Base-by-base conservation (phyloP, 495 filamentous ascomycete species). In the Tirmania nivea region DNA sequence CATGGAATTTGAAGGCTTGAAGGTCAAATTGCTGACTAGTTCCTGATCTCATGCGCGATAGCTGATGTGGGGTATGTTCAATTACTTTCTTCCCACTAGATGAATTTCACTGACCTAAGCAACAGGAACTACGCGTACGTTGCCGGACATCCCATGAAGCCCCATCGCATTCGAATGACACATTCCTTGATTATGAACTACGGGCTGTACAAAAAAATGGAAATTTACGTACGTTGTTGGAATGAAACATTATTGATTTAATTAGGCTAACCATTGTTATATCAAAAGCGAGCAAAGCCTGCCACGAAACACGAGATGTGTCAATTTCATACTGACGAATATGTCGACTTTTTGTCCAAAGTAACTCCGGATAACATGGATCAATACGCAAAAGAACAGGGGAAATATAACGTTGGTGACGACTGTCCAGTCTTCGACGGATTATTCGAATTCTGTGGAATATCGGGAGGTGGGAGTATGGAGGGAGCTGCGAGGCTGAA, bases 301-400 rank as follows among this genome's bases (percentile, higher is more conserved):
- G 90, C 90, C 14, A 89, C 85, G 31, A 86, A 84, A 55, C 81
- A 83, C 58, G 90, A 99, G 65, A 99, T 99, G 90, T 95, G 90
- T 54, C 92, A 96, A 65, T 99, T 96, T 64, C 90, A 99, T 67
- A 95, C 90, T 8, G 90, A 99, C 66, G 90, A 99, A 68, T 99
- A 99, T 67, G 88, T 99, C 62, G 92, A 99, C 53, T 99, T 99
- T 67, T 71, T 99, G 17, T 64, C 62, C 25, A 65, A 65, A 59
- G 92, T 99, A 20, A 96, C 90, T 0, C 92, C 90, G 6, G 90
- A 96, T 66, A 99, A 99, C 62, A 99, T 99, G 92, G 90, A 99
- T 56, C 71, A 74, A 19, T 96, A 82, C 60, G 75, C 81, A 50
- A 84, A 90, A 55, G 90, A 99, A 66, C 90, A 99, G 65, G 80